Percentiles rank a stretch among this genome's conserved stretches.
phyloP scores from a whole-genome alignment of 495 filamentous ascomycete species.

The Daldinia loculata region DNA sequence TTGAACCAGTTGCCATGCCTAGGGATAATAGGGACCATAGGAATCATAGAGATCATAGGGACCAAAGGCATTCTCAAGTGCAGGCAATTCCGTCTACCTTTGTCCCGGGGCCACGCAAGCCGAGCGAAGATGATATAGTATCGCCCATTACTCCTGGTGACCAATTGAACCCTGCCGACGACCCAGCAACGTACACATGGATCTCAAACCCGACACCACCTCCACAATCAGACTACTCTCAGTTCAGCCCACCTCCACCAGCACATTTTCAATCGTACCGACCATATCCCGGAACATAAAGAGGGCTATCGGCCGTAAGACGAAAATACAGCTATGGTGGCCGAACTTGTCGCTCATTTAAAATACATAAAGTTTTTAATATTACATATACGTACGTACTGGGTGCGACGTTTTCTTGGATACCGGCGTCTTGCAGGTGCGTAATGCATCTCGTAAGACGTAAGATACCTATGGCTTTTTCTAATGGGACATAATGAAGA shows the following conservation, averaged over 20 bases:
- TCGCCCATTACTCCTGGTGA: slow-evolving; percentile 40
- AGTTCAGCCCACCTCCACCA: slow-evolving; percentile 43
- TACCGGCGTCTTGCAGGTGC: slow-evolving; percentile 27
- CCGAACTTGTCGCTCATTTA: background rate
- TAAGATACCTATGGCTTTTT: slow-evolving; percentile 42
- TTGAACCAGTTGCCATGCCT: slow-evolving; percentile 18
- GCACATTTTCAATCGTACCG: slow-evolving; percentile 43
- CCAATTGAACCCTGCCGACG: slow-evolving; percentile 38
- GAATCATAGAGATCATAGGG: background rate
- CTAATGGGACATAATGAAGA: slow-evolving; percentile 1
- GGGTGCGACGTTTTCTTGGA: slow-evolving; percentile 18
- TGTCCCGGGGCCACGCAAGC: slow-evolving; percentile 29
- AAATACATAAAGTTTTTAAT: background rate
- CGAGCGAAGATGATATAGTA: slow-evolving; percentile 41
- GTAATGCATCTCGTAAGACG: slow-evolving; percentile 10
- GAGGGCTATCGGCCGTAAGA: background rate
- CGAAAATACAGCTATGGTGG: background rate
- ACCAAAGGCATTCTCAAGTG: background rate
- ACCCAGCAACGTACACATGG: slow-evolving; percentile 42
- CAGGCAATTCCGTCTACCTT: slow-evolving; percentile 31
- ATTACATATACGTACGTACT: slow-evolving; percentile 11
- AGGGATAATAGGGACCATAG: background rate
- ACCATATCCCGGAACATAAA: slow-evolving; percentile 42
- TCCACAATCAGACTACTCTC: slow-evolving; percentile 43
- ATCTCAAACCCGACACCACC: slow-evolving; percentile 45